A percentile compares a stretch with the other conserved stretches of the same genome.
Evolutionary conservation across 768 basidiomycete genomes (phyloP).

Genomic region (Mycena vitilis): DNA sequence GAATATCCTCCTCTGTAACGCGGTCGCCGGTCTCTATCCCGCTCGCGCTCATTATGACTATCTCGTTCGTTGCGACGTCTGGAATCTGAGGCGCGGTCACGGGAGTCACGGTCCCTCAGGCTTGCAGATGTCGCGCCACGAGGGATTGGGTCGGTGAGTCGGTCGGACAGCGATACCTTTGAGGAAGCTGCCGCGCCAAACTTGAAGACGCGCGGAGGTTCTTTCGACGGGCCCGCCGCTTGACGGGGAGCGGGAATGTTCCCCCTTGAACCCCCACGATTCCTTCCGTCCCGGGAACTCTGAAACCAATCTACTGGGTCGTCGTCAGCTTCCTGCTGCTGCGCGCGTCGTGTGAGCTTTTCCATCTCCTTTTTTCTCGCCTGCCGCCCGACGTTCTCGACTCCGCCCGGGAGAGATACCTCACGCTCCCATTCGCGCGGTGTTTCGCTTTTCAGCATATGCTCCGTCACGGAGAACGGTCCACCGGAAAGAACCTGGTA

Average conservation of each 20-base stretch:
- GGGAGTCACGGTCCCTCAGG: slow-evolving; percentile 16
- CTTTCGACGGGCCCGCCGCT: slow-evolving; percentile 14
- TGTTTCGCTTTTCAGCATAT: slow-evolving; percentile 45
- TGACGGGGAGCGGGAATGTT: slow-evolving; percentile 34
- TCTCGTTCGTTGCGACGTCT: slow-evolving; percentile 26
- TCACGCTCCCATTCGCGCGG: slow-evolving; percentile 58
- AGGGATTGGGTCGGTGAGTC: slow-evolving; percentile 19
- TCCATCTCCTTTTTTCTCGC: slow-evolving; percentile 71
- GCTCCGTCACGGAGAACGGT: slow-evolving; percentile 68
- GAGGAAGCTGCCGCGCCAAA: slow-evolving; percentile 11
- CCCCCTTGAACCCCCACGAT: slow-evolving; percentile 37
- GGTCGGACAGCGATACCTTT: slow-evolving; percentile 21
- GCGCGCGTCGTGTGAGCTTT: slow-evolving; percentile 63
- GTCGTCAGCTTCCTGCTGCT: slow-evolving; percentile 62
- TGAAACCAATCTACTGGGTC: slow-evolving; percentile 79
- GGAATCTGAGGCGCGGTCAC: slow-evolving; percentile 19
- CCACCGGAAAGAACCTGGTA: slow-evolving; percentile 68
- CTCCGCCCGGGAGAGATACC: slow-evolving; percentile 54
- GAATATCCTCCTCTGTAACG: slow-evolving; percentile 64
- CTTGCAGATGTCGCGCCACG: slow-evolving; percentile 1
- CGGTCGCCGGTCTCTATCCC: slow-evolving; percentile 48
- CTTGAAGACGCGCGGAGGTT: not conserved
- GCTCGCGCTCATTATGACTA: slow-evolving; percentile 36
- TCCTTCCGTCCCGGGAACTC: slow-evolving; percentile 46
- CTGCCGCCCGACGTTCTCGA: slow-evolving; percentile 73